Percentiles rank a stretch among this genome's conserved stretches.
These are phyloP conservation scores for Clarireedia paspali DNA, from an alignment of 2,329 filamentous ascomycete genomes.

Conservation along the genomic window DNA sequence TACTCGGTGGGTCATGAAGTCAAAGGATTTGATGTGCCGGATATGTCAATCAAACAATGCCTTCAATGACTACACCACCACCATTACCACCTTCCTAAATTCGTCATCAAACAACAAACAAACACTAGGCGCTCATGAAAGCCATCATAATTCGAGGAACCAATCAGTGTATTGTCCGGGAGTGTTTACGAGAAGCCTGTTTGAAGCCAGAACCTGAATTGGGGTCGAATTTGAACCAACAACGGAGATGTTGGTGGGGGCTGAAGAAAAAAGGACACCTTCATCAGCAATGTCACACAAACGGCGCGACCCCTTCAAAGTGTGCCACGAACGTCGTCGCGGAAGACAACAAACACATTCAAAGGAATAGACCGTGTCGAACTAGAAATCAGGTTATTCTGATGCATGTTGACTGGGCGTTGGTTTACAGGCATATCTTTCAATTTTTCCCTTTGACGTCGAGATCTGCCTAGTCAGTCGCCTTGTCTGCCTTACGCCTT, in stretches of 20 bases:
- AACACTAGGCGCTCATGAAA: not conserved
- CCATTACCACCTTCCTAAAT: not conserved
- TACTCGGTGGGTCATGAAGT: not conserved
- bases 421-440: not conserved
- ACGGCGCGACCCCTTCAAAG: not conserved
- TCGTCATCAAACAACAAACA: not conserved
- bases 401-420: not conserved
- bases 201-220: not conserved
- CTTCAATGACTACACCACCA: not conserved
- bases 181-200: not conserved
- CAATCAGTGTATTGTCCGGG: not conserved
- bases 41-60: not conserved
- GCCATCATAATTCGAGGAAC: not conserved
- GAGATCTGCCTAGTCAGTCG: conserved; percentile 14
- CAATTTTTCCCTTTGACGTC: not conserved
- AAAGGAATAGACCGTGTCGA: not conserved
- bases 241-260: not conserved
- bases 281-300: not conserved
- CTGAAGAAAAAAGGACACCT: not conserved
- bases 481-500: conserved; percentile 16
- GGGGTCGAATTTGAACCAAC: not conserved
- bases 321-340: not conserved
- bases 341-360: not conserved
- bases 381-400: not conserved
- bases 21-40: not conserved